A percentile compares a stretch with the other conserved stretches of the same genome.
Evolutionary conservation across 2,329 filamentous ascomycete genomes (phyloP).

Genomic region (Talaromyces piceae): DNA sequence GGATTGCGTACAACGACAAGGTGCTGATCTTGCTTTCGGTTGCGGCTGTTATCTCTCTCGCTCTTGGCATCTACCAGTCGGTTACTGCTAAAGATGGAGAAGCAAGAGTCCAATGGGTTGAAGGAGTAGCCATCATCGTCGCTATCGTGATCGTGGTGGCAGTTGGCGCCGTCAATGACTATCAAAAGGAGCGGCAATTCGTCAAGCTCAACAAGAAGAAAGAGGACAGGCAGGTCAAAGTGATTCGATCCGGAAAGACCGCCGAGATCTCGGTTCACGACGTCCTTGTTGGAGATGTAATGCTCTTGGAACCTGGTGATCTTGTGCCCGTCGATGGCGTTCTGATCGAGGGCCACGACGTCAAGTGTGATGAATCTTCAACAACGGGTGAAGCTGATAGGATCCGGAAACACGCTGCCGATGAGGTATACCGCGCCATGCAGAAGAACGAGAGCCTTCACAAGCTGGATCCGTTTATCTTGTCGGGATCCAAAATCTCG

Average conservation of each 20-base stretch:
- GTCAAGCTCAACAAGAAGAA: slow-evolving; percentile 75
- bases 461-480: slow-evolving; percentile 71
- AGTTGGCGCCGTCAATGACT: slow-evolving; percentile 72
- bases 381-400: slow-evolving; percentile 70
- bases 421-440: slow-evolving; percentile 58
- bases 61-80: slow-evolving; percentile 67
- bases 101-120: slow-evolving; percentile 67
- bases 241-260: slow-evolving; percentile 65
- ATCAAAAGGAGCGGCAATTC: slow-evolving; percentile 74
- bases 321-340: slow-evolving; percentile 67
- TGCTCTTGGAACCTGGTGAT: slow-evolving; percentile 66
- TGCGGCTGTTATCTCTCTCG: slow-evolving; percentile 66
- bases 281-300: slow-evolving; percentile 64
- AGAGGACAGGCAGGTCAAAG: slow-evolving; percentile 65
- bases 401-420: slow-evolving; percentile 58
- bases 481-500: slow-evolving; percentile 69
- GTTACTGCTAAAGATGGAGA: slow-evolving; percentile 48
- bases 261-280: slow-evolving; percentile 64
- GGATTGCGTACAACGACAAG: slow-evolving; percentile 79
- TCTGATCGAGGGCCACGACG: slow-evolving; percentile 57
- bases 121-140: slow-evolving; percentile 70
- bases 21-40: slow-evolving; percentile 64
- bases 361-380: slow-evolving; percentile 67
- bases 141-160: slow-evolving; percentile 69
- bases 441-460: slow-evolving; percentile 52